Conservation (phyloP, 306 rosid genomes). For the Quillaja saponaria region DNA sequence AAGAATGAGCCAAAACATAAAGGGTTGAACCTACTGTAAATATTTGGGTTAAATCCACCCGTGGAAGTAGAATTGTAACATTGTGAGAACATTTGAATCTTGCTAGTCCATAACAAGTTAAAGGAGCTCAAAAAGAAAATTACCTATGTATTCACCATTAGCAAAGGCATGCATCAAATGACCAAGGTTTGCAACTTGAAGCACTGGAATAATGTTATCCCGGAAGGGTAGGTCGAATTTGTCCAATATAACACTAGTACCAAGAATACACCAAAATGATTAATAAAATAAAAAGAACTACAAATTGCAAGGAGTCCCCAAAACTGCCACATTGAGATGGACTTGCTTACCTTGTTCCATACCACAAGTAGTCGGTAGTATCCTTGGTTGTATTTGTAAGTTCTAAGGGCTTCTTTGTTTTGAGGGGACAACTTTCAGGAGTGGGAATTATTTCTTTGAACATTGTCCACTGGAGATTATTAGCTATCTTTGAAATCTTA, state of each 20-base stretch:
- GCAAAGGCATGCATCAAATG: conserved; percentile 48
- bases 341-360: conserved; percentile 44
- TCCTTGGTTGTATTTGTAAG: conserved; percentile 42
- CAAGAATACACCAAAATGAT: too few species aligned
- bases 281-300: too few species aligned
- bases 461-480: conserved; percentile 45
- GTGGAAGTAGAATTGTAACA: too few species aligned
- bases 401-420: conserved; percentile 34
- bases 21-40: too few species aligned
- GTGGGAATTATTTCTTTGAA: conserved; percentile 43
- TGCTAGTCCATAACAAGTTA: too few species aligned
- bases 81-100: too few species aligned
- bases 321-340: not conserved
- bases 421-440: conserved; percentile 24
- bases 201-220: conserved; percentile 40
- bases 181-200: conserved; percentile 53
- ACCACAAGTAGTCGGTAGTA: conserved; percentile 32
- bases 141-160: conserved; percentile 52
- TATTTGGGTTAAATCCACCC: too few species aligned
- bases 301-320: too few species aligned
- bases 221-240: conserved; percentile 52
- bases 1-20: too few species aligned
- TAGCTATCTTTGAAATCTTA: conserved; percentile 22
- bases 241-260: too few species aligned
- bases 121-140: conserved; percentile 11